Conservation (phyloP, 805 yeast genomes). For the Starmerella tilneyi region DNA sequence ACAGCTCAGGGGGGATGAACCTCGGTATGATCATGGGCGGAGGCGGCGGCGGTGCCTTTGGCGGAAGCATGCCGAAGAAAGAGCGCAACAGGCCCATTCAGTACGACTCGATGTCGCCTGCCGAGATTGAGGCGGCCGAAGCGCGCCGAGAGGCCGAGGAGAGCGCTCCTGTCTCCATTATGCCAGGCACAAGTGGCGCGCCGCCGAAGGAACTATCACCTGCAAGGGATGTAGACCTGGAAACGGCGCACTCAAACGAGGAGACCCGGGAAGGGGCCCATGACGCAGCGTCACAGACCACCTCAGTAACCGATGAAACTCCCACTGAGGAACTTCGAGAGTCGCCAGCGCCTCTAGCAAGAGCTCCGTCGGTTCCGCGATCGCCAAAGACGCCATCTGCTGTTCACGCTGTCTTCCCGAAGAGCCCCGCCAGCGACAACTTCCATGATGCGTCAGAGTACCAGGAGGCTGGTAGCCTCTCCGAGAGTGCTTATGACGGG, state of each 20-base stretch:
- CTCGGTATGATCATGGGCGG: slow-evolving; percentile 27
- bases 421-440: slow-evolving; percentile 8
- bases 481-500: slow-evolving; percentile 10
- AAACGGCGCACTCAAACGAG: not conserved
- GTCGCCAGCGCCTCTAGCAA: not conserved
- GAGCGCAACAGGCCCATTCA: slow-evolving; percentile 19
- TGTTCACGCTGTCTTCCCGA: not conserved
- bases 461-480: not conserved
- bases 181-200: slow-evolving; percentile 14
- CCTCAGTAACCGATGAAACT: no score
- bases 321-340: not conserved
- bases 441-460: slow-evolving; percentile 1
- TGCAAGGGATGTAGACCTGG: not conserved
- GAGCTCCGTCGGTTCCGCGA: not conserved
- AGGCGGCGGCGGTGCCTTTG: slow-evolving; percentile 10
- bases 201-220: slow-evolving; percentile 2
- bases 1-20: slow-evolving; percentile 77
- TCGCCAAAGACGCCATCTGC: slow-evolving; percentile 3
- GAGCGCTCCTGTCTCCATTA: slow-evolving; percentile 15
- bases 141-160: slow-evolving; percentile 23
- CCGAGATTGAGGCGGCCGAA: slow-evolving; percentile 22
- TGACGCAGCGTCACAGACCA: not conserved
- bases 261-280: not conserved
- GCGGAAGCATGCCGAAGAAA: slow-evolving; percentile 9
- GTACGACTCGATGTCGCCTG: slow-evolving; percentile 20